phyloP scores from a whole-genome alignment of 306 rosid genomes.

The Lagenaria siceraria region DNA sequence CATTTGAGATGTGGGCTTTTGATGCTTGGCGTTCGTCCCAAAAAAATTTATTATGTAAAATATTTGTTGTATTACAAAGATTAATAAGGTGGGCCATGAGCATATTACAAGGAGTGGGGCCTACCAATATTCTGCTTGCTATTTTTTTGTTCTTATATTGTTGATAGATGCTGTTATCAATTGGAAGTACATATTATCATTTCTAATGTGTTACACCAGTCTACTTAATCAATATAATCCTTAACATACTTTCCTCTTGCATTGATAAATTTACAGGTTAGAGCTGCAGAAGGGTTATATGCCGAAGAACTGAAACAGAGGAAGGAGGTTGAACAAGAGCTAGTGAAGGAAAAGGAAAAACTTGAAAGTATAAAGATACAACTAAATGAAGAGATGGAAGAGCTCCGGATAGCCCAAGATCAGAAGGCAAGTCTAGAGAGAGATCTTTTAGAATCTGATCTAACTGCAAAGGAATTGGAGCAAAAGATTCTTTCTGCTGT shows the following conservation, averaged over 20 bases:
- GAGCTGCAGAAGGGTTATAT: conserved; percentile 30
- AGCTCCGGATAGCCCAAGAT: conserved; percentile 35
- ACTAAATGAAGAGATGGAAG: conserved; percentile 30
- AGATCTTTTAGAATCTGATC: conserved; percentile 41
- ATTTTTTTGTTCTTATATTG: not conserved
- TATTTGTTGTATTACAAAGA: too few species aligned
- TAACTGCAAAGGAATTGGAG: conserved; percentile 32
- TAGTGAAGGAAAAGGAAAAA: conserved; percentile 32
- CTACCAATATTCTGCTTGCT: not conserved
- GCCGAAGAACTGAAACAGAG: conserved; percentile 45
- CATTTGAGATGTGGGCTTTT: not conserved
- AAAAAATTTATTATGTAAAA: too few species aligned
- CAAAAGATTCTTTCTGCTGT: conserved; percentile 36
- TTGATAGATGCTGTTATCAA: not conserved
- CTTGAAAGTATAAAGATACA: conserved; percentile 32
- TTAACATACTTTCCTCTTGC: not conserved
- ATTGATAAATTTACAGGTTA: conserved; percentile 25
- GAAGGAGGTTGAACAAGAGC: conserved; percentile 48
- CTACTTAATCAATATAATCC: not conserved
- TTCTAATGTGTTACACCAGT: not conserved
- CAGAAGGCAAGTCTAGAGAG: conserved; percentile 38
- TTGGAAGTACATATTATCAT: not conserved
- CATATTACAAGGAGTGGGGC: not conserved
- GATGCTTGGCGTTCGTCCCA: not conserved
- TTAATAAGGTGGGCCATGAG: not conserved